Conservation (phyloP, 2,329 filamentous ascomycete species). For the Scedosporium apiospermum region DNA sequence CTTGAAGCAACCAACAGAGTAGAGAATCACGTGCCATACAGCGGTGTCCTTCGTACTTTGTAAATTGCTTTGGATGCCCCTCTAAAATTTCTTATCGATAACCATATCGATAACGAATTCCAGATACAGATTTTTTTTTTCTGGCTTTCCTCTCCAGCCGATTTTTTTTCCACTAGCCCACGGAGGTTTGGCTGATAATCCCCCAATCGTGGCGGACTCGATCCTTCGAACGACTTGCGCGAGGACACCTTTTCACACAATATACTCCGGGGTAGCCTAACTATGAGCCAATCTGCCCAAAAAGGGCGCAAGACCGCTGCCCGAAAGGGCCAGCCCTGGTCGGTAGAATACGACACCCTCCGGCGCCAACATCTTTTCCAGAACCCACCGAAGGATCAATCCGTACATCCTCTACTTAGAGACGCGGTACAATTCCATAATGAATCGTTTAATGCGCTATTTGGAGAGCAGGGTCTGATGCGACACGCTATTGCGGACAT, state of each 20-base stretch:
- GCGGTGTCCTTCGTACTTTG: neutral
- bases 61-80: neutral
- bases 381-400: slow-evolving; percentile 77
- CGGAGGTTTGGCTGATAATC: neutral
- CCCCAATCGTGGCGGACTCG: neutral
- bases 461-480: slow-evolving; percentile 53
- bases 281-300: neutral
- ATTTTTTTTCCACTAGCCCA: neutral
- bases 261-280: neutral
- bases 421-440: slow-evolving; percentile 85
- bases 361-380: slow-evolving; percentile 82
- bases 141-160: neutral
- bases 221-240: neutral
- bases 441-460: slow-evolving; percentile 89
- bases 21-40: neutral
- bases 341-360: slow-evolving; percentile 62
- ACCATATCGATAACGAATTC: slow-evolving; percentile 3
- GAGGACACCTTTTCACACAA: neutral
- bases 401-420: slow-evolving; percentile 79
- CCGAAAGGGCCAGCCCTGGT: neutral
- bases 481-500: slow-evolving; percentile 78
- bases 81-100: slow-evolving; percentile 4
- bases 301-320: neutral
- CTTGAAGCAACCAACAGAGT: neutral
- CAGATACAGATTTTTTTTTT: slow-evolving; percentile 1